phyloP scores from a whole-genome alignment of 73 alveolate genomes.

The Tetrahymena malaccensis region DNA sequence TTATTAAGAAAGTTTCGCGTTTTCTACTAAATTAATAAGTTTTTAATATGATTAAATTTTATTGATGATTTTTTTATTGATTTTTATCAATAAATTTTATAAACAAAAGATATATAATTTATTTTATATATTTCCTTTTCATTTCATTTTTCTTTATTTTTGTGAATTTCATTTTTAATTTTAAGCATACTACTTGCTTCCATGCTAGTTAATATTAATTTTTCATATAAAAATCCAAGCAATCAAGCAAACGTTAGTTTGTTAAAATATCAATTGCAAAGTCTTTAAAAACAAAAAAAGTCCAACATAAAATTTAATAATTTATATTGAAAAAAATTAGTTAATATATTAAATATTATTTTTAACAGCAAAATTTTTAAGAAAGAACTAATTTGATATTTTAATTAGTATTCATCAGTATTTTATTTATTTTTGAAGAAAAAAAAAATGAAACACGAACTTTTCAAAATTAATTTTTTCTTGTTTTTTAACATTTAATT shows the following conservation, averaged over 20 bases:
- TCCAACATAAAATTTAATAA: background rate
- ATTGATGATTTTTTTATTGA: background rate
- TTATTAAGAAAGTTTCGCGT: background rate
- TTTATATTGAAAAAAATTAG: background rate
- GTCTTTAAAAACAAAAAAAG: background rate
- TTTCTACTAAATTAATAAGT: background rate
- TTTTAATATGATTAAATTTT: background rate
- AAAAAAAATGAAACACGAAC: background rate
- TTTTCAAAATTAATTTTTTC: too few species aligned
- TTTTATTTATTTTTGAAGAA: background rate
- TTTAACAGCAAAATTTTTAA: background rate
- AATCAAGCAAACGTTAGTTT: background rate
- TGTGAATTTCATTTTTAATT: background rate
- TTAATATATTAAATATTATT: background rate
- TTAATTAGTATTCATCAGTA: background rate
- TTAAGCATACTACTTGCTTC: background rate
- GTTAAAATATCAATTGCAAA: background rate
- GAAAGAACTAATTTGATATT: background rate
- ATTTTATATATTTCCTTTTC: background rate
- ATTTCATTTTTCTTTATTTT: background rate
- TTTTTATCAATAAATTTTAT: background rate
- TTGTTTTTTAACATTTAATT: background rate
- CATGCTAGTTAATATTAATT: background rate
- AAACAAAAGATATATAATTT: background rate
- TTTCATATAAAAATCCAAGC: background rate